Evolutionary conservation across 208 protist genomes (phyloP), one percentile per base, ranked within the genome.

Genomic region (Trypanosoma vivax): DNA sequence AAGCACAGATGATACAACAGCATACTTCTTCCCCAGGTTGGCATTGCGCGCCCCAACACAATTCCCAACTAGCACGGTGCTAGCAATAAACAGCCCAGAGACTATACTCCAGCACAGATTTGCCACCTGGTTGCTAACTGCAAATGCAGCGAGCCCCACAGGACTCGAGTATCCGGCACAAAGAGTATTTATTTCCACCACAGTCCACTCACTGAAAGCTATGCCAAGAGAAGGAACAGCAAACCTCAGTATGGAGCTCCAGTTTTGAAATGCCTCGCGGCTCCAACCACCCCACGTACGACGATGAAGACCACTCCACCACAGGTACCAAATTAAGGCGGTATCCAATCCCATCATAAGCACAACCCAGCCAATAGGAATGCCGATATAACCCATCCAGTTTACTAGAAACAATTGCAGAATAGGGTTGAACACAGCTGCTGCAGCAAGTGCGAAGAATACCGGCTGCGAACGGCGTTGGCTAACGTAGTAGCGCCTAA

Each of bases 151-250:
- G 18, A 92, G 75, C 42, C 87, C 73, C 4, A 50, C 63, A 1
- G 67, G 28, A 6, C 62, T 53, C 19, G 75, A 68, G 59, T 84
- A 88, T 31, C 81, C 81, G 18, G 70, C 72, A 0, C 72, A 80
- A 16, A 92, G 45, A 34, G 73, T 74, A 54, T 88, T 88, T 46
- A 92, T 58, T 52, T 90, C 81, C 25, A 92, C 59, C 35, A 79
- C 85, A 13, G 83, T 79, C 85, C 85, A 90, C 56, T 90, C 76
- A 47, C 80, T 83, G 47, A 92, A 63, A 69, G 87, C 87, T 43
- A 90, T 70, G 38, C 66, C 76, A 70, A 90, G 81, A 0, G 81
- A 92, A 10, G 85, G 85, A 16, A 92, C 50, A 37, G 85, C 85
- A 31, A 92, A 70, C 37, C 49, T 60, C 10, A 76, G 34, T 16